Conservation (phyloP, 164 flowering plant species). For the grape (Vitis vinifera) region ASM3070453v1 NC_081807.1:1433001-1433500, state of each 20-base stretch:
- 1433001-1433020: conserved; percentile 64
- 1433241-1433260: conserved; percentile 74
- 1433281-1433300: conserved; percentile 80
- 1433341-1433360: conserved; percentile 71
- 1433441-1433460: conserved; percentile 72
- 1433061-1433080: conserved; percentile 88
- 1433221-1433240: conserved; percentile 56
- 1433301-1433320: conserved; percentile 78
- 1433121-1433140: conserved; percentile 76
- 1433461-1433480: conserved; percentile 48
- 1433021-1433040: conserved; percentile 85
- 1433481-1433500: conserved; percentile 75
- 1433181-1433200: conserved; percentile 90
- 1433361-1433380: conserved; percentile 94
- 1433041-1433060: conserved; percentile 78
- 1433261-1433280: conserved; percentile 96
- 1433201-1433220: conserved; percentile 77
- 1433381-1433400: conserved; percentile 87
- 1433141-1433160: conserved; percentile 67
- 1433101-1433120: conserved; percentile 70
- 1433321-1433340: conserved; percentile 63
- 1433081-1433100: conserved; percentile 83
- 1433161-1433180: conserved; percentile 69
- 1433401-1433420: conserved; percentile 76
- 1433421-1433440: conserved; percentile 61